Base-by-base conservation (phyloP, 768 basidiomycete species). In the Hysterangium stoloniferum region DNA sequence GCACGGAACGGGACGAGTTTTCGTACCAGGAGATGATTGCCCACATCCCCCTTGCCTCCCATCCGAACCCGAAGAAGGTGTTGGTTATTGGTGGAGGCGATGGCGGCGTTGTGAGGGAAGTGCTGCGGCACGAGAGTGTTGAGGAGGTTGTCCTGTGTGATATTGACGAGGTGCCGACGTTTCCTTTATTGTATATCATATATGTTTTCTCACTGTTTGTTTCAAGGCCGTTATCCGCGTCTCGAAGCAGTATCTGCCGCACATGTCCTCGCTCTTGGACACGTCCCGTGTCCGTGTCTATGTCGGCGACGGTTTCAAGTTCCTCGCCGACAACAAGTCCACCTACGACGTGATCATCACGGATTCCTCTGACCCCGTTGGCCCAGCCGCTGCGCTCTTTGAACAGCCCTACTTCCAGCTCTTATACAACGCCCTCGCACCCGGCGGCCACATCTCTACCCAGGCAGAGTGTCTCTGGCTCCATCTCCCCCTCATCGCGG, bases 1-100 rank as follows among this genome's bases (percentile, higher is more conserved):
- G 87, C 71, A 96, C 94, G 1, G 96, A 99, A 69, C 82, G 94
- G 41, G 96, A 99, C 63, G 96, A 99, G 68, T 99, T 99, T 69
- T 93, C 94, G 92, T 97, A 98, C 68, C 93, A 97, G 62, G 95
- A 99, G 71, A 96, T 98, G 95, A 98, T 99, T 61, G 78, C 95
- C 4, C 95, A 98, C 70, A 71, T 99, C 47, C 96, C 96, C n/a
- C 76, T 98, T 56, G 84, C 90, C 11, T 91, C 84, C 54, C 96
- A 99, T 68, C 95, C 96, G 20, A 87, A 96, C 72, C 96, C 95
- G 0, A 86, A 88, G 68, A 83, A 85, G 60, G 95, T 98, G 15
- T 82, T 99, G 29, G 96, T 99, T 52, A 94, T 99, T 54, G 96
- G 96, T 43, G 96, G 95, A 44, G 96, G 96, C 25, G 96, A 99